Conservation (phyloP, 768 basidiomycete genomes). For the Daedaleopsis sinensis region DNA sequence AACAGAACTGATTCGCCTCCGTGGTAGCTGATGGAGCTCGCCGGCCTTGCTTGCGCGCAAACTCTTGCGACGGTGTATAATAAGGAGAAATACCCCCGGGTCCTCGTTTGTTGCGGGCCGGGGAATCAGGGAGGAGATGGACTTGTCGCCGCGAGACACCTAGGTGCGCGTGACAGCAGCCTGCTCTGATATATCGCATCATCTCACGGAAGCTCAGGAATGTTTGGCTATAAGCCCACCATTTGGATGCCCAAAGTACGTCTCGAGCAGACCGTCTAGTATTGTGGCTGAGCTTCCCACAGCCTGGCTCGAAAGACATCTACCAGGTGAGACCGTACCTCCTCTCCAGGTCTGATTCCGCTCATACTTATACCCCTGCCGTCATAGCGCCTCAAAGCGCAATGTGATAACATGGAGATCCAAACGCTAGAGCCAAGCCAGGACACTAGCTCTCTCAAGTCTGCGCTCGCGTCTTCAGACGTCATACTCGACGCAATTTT, state of each 20-base stretch:
- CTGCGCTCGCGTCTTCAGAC: constrained; percentile 62
- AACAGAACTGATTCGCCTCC: background rate
- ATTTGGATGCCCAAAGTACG: constrained; percentile 93
- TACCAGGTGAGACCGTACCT: constrained; percentile 62
- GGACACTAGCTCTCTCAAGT: constrained; percentile 47
- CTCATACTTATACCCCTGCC: background rate
- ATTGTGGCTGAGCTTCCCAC: background rate
- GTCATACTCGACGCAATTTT: constrained; percentile 96
- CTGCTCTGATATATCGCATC: background rate
- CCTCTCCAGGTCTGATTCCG: background rate
- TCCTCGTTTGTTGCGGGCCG: constrained; percentile 96
- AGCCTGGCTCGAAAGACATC: constrained; percentile 93
- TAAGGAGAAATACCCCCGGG: constrained; percentile 66
- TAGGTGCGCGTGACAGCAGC: constrained; percentile 49
- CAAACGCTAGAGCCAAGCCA: constrained; percentile 59
- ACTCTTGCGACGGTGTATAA: constrained; percentile 78
- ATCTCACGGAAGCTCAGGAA: constrained; percentile 48
- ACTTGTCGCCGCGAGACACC: constrained; percentile 92
- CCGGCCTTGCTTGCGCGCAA: constrained; percentile 93
- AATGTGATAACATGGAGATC: constrained; percentile 90
- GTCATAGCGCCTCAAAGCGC: constrained; percentile 72
- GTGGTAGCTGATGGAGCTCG: constrained; percentile 89
- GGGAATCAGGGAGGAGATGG: constrained; percentile 99
- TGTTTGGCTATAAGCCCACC: constrained; percentile 90
- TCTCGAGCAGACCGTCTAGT: background rate